A percentile compares a stretch with the other conserved stretches of the same genome.
These are phyloP conservation scores for Osmanthus fragrans DNA, from an alignment of 257 asterid genomes.

Conservation along the genomic window DNA sequence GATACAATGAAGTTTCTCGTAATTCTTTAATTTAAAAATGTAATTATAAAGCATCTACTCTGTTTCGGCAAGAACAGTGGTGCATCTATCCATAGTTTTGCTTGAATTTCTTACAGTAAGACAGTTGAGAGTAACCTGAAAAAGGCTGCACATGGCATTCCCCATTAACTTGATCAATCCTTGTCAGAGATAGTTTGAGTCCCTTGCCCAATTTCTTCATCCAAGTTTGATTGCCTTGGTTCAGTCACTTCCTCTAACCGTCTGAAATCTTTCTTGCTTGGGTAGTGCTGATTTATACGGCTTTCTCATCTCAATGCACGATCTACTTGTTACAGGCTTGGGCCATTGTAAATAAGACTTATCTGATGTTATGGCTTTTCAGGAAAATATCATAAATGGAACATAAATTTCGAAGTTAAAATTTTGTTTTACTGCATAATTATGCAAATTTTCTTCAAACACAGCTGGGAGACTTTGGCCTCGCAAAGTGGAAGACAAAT, in stretches of 20 bases:
- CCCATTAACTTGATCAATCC: not conserved
- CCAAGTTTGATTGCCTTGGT: not conserved
- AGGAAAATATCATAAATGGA: not conserved
- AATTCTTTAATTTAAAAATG: too few species aligned
- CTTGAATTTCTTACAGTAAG: not conserved
- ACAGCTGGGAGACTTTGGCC: conserved; percentile 82
- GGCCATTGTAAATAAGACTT: not conserved
- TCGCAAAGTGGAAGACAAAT: conserved; percentile 68
- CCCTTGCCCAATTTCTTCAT: not conserved
- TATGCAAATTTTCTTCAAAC: conserved; percentile 14
- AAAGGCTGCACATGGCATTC: too few species aligned
- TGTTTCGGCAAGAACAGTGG: not conserved
- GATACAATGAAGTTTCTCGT: not conserved
- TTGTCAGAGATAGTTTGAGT: not conserved
- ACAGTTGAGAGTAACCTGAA: not conserved
- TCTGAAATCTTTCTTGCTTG: not conserved
- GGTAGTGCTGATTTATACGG: not conserved
- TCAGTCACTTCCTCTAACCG: not conserved
- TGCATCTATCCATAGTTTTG: not conserved
- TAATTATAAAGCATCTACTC: too few species aligned
- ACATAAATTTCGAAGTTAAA: conserved; percentile 12
- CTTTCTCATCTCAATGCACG: not conserved
- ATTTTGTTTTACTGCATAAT: conserved; percentile 9
- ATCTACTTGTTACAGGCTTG: not conserved
- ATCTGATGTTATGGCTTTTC: not conserved